Conservation (phyloP, 495 filamentous ascomycete genomes). For the Delitschia confertaspora region DNA sequence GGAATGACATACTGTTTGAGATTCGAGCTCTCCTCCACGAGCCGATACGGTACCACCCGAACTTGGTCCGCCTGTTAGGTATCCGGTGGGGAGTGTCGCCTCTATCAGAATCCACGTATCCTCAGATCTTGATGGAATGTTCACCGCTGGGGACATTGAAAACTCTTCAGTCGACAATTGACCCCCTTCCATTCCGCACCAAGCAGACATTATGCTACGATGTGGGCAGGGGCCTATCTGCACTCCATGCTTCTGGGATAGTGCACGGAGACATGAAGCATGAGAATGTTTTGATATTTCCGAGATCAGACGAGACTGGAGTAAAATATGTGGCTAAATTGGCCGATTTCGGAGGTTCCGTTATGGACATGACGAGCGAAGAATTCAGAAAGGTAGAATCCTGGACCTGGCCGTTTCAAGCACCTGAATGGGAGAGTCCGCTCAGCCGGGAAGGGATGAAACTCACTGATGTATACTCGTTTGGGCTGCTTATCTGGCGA, state of each 20-base stretch:
- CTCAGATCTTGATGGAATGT: slow-evolving; percentile 5
- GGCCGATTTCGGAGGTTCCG: slow-evolving; percentile 1
- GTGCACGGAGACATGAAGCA: slow-evolving; percentile 11
- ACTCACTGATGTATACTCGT: slow-evolving; percentile 2
- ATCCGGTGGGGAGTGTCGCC: slow-evolving; percentile 1
- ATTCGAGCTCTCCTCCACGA: slow-evolving; percentile 5
- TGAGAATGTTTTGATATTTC: slow-evolving; percentile 7
- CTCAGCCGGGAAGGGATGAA: slow-evolving; percentile 1
- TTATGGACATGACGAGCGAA: background rate
- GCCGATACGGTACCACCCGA: slow-evolving; percentile 7
- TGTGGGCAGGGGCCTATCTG: slow-evolving; percentile 1
- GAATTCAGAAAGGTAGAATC: background rate
- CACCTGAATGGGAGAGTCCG: background rate
- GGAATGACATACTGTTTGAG: slow-evolving; percentile 5
- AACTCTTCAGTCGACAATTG: background rate
- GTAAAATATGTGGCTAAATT: slow-evolving; percentile 1
- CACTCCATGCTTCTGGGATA: slow-evolving; percentile 2
- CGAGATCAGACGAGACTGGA: background rate
- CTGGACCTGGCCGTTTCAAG: slow-evolving; percentile 1
- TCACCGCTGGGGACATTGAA: background rate
- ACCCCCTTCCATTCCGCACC: slow-evolving; percentile 2
- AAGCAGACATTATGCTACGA: slow-evolving; percentile 9
- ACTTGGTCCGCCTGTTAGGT: slow-evolving; percentile 4
- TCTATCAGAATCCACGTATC: background rate
- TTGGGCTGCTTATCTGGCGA: slow-evolving; percentile 3